Conservation (phyloP, 129 eudicot genomes). For the Pseudognaphalium luteoalbum region DNA sequence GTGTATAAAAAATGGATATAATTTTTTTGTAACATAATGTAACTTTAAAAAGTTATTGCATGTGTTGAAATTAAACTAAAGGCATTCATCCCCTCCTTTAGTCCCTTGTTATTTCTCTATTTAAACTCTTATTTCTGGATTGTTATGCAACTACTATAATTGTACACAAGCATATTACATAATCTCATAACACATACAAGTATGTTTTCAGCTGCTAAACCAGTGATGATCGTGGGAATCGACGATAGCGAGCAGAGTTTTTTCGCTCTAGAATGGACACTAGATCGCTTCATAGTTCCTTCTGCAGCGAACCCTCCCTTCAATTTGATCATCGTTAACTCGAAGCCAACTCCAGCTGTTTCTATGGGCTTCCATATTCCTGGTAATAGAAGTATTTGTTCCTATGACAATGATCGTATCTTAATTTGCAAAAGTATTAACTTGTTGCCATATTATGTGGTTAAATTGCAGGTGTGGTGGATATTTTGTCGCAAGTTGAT, state of each 20-base stretch:
- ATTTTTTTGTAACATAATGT: too few relatives aligned
- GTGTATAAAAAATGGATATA: too few relatives aligned
- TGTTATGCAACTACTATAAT: not conserved
- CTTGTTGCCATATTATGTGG: not conserved
- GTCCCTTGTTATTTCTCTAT: conserved; percentile 9
- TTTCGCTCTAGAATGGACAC: conserved; percentile 76
- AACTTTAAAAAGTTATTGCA: too few relatives aligned
- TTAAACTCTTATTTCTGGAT: conserved; percentile 20
- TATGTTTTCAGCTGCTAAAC: conserved; percentile 40
- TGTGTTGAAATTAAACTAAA: too few relatives aligned
- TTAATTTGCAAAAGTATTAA: not conserved
- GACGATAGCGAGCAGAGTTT: conserved; percentile 84
- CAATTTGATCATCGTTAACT: conserved; percentile 56
- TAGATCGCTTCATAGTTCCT: conserved; percentile 57
- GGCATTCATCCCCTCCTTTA: not conserved
- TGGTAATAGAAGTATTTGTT: conserved; percentile 32
- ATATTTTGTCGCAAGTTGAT: conserved; percentile 61
- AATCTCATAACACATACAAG: not conserved
- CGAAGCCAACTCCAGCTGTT: conserved; percentile 61
- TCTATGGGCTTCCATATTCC: conserved; percentile 66
- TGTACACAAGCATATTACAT: not conserved
- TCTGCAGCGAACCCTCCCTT: conserved; percentile 39
- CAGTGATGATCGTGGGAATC: conserved; percentile 71
- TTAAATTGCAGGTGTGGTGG: conserved; percentile 54
- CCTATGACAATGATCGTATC: not conserved